These are phyloP conservation scores for Athelia psychrophila DNA, from an alignment of 1,284 basidiomycete genomes.

Conservation along the genomic window DNA sequence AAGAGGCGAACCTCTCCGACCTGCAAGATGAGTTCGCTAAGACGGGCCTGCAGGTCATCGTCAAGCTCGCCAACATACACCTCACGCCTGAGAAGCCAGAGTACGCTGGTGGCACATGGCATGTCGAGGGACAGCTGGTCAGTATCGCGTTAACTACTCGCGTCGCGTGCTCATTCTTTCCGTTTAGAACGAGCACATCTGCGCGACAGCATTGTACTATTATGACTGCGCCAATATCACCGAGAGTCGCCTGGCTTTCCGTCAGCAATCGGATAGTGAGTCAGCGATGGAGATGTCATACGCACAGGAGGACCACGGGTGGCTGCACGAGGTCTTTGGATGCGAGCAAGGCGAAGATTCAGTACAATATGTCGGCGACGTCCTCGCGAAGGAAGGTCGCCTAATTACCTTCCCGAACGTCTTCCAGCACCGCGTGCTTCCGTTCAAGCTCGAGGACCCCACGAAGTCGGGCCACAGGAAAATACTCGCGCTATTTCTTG, in stretches of 20 bases:
- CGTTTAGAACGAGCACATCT: conserved; percentile 29
- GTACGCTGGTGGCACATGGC: conserved; percentile 26
- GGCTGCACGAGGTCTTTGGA: conserved; percentile 9
- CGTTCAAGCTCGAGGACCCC: background rate
- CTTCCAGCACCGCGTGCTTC: conserved; percentile 29
- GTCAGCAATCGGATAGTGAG: conserved; percentile 9
- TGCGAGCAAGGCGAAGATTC: conserved; percentile 6
- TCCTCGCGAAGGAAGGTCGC: conserved; percentile 20
- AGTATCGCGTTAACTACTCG: background rate
- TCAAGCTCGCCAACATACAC: conserved; percentile 28
- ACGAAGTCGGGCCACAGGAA: background rate
- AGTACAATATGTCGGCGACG: conserved; percentile 22
- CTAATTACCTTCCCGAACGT: conserved; percentile 31
- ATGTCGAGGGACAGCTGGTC: conserved; percentile 22
- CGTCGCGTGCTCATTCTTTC: background rate
- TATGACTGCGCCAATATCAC: conserved; percentile 16
- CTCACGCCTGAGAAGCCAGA: conserved; percentile 22
- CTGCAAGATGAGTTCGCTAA: background rate
- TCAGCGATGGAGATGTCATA: conserved; percentile 2
- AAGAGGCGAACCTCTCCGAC: conserved; percentile 7
- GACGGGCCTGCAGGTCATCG: conserved; percentile 23
- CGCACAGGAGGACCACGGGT: conserved; percentile 13
- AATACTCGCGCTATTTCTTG: background rate
- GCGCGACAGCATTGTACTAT: conserved; percentile 6
- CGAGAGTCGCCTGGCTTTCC: conserved; percentile 15